These are phyloP conservation scores for Colletotrichum orbiculare DNA, from an alignment of 2,329 filamentous ascomycete genomes.

Conservation along the genomic window DNA sequence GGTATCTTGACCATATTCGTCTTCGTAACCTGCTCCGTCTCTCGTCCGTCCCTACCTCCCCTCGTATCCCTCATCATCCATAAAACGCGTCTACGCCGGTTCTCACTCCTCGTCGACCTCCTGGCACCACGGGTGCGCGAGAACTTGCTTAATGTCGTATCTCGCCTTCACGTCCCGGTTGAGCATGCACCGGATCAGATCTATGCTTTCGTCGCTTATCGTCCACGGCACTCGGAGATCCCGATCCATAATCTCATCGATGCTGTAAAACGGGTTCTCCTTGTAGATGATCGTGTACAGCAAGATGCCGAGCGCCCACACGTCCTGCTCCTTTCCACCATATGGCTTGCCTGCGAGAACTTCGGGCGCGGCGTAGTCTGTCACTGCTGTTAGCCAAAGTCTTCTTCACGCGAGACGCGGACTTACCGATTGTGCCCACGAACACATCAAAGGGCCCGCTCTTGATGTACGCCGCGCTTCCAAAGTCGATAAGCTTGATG, in stretches of 20 bases:
- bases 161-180: conserved; percentile 87
- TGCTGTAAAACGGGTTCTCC: conserved; percentile 98
- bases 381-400: conserved; percentile 18
- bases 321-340: conserved; percentile 95
- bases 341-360: conserved; percentile 93
- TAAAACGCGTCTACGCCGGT: conserved; percentile 16
- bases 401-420: not conserved
- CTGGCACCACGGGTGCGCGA: conserved; percentile 86
- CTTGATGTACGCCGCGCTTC: conserved; percentile 97
- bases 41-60: not conserved
- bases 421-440: conserved; percentile 94
- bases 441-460: conserved; percentile 99
- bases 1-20: conserved; percentile 37
- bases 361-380: conserved; percentile 98
- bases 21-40: conserved; percentile 13
- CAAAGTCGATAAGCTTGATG: conserved; percentile 98
- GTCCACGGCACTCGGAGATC: conserved; percentile 91
- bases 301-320: conserved; percentile 96
- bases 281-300: conserved; percentile 99
- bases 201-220: conserved; percentile 91
- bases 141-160: conserved; percentile 86
- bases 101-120: conserved; percentile 31
- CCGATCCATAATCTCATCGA: conserved; percentile 99
- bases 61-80: conserved; percentile 19
- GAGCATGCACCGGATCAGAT: conserved; percentile 91